Evolutionary conservation across 2,329 filamentous ascomycete species (phyloP), one percentile per base, ranked within the genome.

Genomic region (Clarireedia homoeocarpa): DNA sequence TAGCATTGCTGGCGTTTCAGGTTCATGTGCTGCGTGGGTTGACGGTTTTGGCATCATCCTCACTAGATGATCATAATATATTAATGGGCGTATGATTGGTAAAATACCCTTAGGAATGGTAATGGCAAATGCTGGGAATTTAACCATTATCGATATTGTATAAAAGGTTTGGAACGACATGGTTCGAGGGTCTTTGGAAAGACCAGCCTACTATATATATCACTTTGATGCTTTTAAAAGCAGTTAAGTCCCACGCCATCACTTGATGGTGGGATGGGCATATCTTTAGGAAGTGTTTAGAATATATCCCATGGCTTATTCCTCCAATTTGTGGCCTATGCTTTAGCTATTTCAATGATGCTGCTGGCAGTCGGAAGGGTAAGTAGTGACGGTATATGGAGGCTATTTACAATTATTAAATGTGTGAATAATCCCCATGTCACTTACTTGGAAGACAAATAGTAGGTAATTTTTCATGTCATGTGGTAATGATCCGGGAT

Each of bases 41-140:
- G 90, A 96, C 69, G 88, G 88, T 4, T 89, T 96, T 70, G 86
- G 88, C 7, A 77, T 96, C 56, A 84, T 97, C 65, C 88, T 91
- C 65, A 83, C 83, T 48, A 79, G 84, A 64, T 89, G 36, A 46
- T 30, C 17, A 30, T 20, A 38, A 24, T 17, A 20, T 47, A 20
- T 23, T 40, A 30, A 51, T 45, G 20, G 26, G 20, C 20, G 44
- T 12, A 10, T 27, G 5, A 47, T 26, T 12, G 12, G 23, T 47
- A 12, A 24, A 24, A 14, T 46, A 24, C 20, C 20, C 42, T 24
- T 30, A 27, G 27, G 44, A n/a, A 49, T 40, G 23, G 38, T n/a
- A 53, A 53, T 24, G 40, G 20, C 14, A 26, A 15, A 30, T 7
- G 15, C 39, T 36, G 14, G 42, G 12, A 6, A 26, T 39, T 42